Percentiles rank a stretch among this genome's conserved stretches.
Evolutionary conservation across 495 filamentous ascomycete species (phyloP).

Genomic region (Daldinia vernicosa): DNA sequence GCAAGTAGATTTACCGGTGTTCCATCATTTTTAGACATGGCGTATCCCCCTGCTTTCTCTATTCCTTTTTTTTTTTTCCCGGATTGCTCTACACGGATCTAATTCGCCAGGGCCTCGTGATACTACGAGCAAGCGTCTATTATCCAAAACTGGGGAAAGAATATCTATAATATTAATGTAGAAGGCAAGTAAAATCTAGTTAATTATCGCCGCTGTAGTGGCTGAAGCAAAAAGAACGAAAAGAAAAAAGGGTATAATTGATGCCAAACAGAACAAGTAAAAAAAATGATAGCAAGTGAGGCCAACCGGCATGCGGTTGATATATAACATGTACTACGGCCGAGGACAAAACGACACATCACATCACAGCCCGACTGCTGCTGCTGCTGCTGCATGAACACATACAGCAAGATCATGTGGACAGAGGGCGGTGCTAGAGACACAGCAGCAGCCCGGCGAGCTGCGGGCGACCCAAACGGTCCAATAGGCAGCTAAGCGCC

Average conservation of each 20-base stretch:
- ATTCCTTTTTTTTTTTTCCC: not conserved
- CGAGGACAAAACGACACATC: slow-evolving; percentile 3
- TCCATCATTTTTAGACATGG: slow-evolving; percentile 4
- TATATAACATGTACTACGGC: slow-evolving; percentile 3
- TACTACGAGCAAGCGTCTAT: not conserved
- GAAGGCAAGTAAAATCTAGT: not conserved
- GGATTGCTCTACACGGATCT: not conserved
- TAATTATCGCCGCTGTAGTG: not conserved
- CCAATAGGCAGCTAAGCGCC: not conserved
- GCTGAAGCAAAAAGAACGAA: not conserved
- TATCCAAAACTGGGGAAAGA: not conserved
- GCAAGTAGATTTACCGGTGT: slow-evolving; percentile 12
- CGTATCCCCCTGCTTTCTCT: not conserved
- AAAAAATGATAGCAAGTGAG: not conserved
- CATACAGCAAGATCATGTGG: slow-evolving; percentile 4
- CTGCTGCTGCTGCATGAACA: not conserved
- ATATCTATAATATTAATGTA: not conserved
- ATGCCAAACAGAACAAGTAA: not conserved
- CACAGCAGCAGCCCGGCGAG: not conserved
- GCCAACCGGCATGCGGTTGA: not conserved
- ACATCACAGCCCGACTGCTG: slow-evolving; percentile 1
- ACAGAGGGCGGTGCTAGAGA: not conserved
- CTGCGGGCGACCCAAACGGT: not conserved
- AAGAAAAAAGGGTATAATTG: not conserved
- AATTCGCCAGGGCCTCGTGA: not conserved